Base-by-base conservation (phyloP, 345 rosid species). In the Lepidium africanum region DNA sequence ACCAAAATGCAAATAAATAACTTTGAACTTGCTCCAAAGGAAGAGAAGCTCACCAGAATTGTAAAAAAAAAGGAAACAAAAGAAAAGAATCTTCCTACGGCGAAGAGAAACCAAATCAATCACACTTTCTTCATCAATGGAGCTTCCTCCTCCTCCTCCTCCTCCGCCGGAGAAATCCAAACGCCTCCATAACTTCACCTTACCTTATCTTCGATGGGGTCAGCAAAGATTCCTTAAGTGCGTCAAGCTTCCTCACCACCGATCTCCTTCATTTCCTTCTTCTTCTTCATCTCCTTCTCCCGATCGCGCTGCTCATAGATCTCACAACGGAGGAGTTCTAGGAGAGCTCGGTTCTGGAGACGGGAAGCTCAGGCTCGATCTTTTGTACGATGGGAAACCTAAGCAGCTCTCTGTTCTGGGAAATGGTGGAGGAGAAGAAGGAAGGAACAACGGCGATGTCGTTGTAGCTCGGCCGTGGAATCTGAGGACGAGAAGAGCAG, bases 401-500 rank as follows among this genome's bases (percentile, higher is more conserved):
- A 82, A 77, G 71, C 70, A 77, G 71, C 67, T 62, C 25, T 65
- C 85, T 10, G 37, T 68, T 65, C 50, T 71, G 56, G 73, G 73
- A 19, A 67, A 67, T n/a, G n/a, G n/a, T 33, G 79, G 75, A 56
- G 78, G 42, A 33, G 67, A 59, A 53, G 61, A 15, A 15, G 63
- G 35, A 11, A 54, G 45, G n/a, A 65, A 72, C 48, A 72, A 19
- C n/a, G 73, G 53, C n/a, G 57, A 10, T 7, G 66, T 37, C 3
- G 71, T 3, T 7, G 62, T 53, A 2, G 49, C 71, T 55, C 67
- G 79, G 71, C 89, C 88, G 41, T 85, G 94, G 94, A 87, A 84
- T 78, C 78, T 85, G 82, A 82, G 94, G 75, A 87, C 84, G 25
- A 85, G 91, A 59, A 81, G 88, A 77, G 84, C 88, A 9, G 85